phyloP scores from a whole-genome alignment of 805 yeast species.

The Saccharomycopsis olivae region DNA sequence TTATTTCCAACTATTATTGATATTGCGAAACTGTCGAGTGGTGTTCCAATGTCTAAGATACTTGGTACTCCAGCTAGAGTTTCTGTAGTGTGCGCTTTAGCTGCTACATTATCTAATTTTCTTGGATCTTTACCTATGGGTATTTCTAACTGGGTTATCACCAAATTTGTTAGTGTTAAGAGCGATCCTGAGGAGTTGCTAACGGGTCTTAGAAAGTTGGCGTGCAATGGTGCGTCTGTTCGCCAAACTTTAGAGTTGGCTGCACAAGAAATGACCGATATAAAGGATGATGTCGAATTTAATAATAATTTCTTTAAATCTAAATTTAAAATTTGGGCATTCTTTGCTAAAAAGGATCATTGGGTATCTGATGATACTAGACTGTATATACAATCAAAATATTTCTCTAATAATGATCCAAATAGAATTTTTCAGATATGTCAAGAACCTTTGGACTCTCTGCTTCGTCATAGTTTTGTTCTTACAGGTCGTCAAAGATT shows the following conservation, averaged over 20 bases:
- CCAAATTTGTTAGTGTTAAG: background rate
- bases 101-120: constrained; percentile 23
- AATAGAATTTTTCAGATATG: too few relatives aligned
- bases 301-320: constrained; percentile 38
- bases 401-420: too few relatives aligned
- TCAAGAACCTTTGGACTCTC: too few relatives aligned
- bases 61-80: constrained; percentile 19
- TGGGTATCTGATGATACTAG: constrained; percentile 51
- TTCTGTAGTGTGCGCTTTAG: too few relatives aligned
- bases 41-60: constrained; percentile 24
- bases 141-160: background rate
- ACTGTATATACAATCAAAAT: constrained; percentile 22
- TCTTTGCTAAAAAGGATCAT: constrained; percentile 49
- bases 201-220: constrained; percentile 32
- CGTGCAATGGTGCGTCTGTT: constrained; percentile 33
- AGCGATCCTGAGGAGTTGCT: background rate
- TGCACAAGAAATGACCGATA: constrained; percentile 44
- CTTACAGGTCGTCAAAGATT: too few relatives aligned
- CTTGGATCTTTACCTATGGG: constrained; percentile 4
- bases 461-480: too few relatives aligned
- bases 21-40: constrained; percentile 38
- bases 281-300: constrained; percentile 37
- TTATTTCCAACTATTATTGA: constrained; percentile 63
- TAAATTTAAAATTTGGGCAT: constrained; percentile 35
- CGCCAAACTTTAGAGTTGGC: constrained; percentile 49